phyloP scores from a whole-genome alignment of 805 yeast species.

The Candida adriatica region DNA sequence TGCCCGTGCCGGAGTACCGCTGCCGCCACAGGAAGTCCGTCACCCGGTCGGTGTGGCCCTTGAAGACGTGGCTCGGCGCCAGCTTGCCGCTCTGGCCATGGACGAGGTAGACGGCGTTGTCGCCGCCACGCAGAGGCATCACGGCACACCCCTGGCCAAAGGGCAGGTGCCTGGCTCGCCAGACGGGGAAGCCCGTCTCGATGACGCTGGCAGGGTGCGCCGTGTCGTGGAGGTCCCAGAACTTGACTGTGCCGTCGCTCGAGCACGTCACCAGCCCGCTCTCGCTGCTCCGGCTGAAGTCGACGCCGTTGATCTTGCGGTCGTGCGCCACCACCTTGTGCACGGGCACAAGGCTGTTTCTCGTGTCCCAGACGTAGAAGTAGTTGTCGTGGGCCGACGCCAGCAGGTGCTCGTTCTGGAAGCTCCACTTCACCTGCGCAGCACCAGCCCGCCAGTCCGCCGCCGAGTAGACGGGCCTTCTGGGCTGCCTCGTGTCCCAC shows the following conservation, averaged over 20 bases:
- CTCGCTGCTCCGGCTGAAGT: conserved; percentile 59
- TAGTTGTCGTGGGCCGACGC: conserved; percentile 85
- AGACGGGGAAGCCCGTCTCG: conserved; percentile 74
- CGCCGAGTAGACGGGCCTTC: conserved; percentile 64
- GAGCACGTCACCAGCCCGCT: conserved; percentile 73
- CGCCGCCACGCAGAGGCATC: conserved; percentile 88
- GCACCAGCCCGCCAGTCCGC: conserved; percentile 97
- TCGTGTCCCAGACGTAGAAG: conserved; percentile 79
- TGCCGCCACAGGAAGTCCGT: conserved; percentile 87
- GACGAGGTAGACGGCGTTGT: conserved; percentile 36
- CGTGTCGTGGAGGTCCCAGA: conserved; percentile 60
- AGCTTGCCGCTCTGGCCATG: conserved; percentile 25
- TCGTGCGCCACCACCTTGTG: conserved; percentile 63
- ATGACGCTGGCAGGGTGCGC: conserved; percentile 50
- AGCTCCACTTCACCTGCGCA: conserved; percentile 92
- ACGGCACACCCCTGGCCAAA: conserved; percentile 85
- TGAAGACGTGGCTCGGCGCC: conserved; percentile 53
- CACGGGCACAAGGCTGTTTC: conserved; percentile 76
- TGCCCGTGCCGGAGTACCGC: conserved; percentile 38
- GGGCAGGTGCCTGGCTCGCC: conserved; percentile 84
- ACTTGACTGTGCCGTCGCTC: conserved; percentile 75
- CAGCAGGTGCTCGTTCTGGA: conserved; percentile 61
- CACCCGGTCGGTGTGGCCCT: conserved; percentile 80
- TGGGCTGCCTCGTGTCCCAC: conserved; percentile 88
- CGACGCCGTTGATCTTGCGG: conserved; percentile 87